Base-by-base conservation (phyloP, 2,329 filamentous ascomycete genomes). In the Paracamarosporium sp. region DNA sequence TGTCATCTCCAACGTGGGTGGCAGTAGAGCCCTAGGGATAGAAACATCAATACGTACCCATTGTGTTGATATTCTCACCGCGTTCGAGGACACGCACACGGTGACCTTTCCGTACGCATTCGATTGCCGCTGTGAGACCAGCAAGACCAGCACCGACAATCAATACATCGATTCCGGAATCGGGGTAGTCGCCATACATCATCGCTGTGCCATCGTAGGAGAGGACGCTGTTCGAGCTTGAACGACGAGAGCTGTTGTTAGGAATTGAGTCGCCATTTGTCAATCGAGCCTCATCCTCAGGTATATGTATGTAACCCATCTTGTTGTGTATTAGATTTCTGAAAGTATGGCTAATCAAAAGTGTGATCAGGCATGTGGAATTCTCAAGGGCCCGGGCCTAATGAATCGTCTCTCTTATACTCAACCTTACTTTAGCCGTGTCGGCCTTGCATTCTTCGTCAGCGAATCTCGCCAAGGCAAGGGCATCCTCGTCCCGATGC, bases 11-110 rank as follows among this genome's bases (percentile, higher is more conserved):
- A 25, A 20, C 6, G 3, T 31, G 4, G 1, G 12, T 8, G 12
- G 40, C 20, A 25, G 24, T 22, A 5, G 25, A 3, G 15, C n/a
- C 9, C 30, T 11, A 9, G 24, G 8, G n/a, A 28, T 30, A 12
- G 15, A 28, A 30, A 17, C 36, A 30, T 25, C 4, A 44, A 51
- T 2, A 57, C 54, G 4, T 38, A 53, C 20, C 53, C 48, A 28
- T 71, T 62, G 57, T 79, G 24, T 50, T 50, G n/a, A 50, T 40
- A 3, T 50, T 35, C 8, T 17, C 20, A 22, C 24, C 78, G 8
- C 78, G 72, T 74, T 70, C 67, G 3, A 71, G 55, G 12, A 71
- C 63, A 20, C 57, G 62, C 31, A 69, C 65, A 47, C 63, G 65
- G 56, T 71, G 66, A 7, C 68, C 68, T 53, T 71, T 71, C 20